phyloP scores from a whole-genome alignment of 805 yeast genomes.

The Yarrowia bubula region DNA sequence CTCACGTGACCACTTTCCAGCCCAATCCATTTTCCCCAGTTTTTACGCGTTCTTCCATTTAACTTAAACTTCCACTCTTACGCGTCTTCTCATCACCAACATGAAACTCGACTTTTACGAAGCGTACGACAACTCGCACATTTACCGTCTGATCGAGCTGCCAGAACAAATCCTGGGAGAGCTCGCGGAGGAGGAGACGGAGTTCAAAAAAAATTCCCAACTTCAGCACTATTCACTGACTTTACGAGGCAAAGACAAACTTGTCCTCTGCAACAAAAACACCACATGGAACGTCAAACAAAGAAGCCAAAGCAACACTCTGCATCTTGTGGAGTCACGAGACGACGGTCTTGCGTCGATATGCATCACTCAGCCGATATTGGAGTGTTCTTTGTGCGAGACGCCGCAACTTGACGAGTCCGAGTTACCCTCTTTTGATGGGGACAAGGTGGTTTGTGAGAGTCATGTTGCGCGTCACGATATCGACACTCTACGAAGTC shows the following conservation, averaged over 20 bases:
- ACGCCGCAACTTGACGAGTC: background rate
- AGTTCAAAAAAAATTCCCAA: background rate
- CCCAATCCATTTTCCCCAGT: too few relatives aligned
- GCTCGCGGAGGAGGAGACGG: constrained; percentile 25
- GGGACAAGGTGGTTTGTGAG: background rate
- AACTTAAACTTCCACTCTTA: background rate
- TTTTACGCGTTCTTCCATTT: too few relatives aligned
- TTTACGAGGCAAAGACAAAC: constrained; percentile 11
- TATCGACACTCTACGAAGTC: background rate
- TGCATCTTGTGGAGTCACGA: constrained; percentile 40
- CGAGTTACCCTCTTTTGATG: constrained; percentile 2
- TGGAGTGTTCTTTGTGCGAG: background rate
- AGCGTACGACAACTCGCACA: background rate
- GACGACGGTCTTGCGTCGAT: background rate
- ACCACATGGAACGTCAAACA: constrained; percentile 18
- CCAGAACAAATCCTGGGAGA: constrained; percentile 32
- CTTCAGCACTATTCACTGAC: constrained; percentile 13
- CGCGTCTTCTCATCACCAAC: background rate
- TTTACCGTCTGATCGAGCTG: constrained; percentile 34
- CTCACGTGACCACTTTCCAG: too few relatives aligned
- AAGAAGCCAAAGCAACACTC: background rate
- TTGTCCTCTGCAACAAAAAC: constrained; percentile 14
- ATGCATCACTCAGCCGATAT: constrained; percentile 1
- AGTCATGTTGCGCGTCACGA: background rate
- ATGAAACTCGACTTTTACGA: constrained; percentile 9